Base-by-base conservation (phyloP, 768 basidiomycete genomes). In the Auricularia auricula-judae region DNA sequence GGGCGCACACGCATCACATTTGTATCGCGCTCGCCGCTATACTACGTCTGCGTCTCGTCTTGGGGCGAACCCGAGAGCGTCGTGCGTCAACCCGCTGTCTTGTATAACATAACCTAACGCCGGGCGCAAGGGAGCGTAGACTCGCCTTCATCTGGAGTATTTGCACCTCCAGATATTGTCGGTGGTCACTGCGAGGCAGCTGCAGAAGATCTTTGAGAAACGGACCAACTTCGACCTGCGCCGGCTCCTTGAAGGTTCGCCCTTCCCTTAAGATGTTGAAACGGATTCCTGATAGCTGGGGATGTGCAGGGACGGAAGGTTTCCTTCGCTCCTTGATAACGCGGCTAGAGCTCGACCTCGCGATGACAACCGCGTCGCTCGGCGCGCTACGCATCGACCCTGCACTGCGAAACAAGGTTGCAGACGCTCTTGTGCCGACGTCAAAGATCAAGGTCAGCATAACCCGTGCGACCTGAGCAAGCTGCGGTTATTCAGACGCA, bases 1-100 rank as follows among this genome's bases (percentile, higher is more conserved):
- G 93, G 93, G 35, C 76, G 78, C n/a, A 84, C 86, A 4, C 82
- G 86, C 61, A 96, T 99, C 65, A 87, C 88, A 0, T 96, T 99
- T 73, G 75, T 95, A 5, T 80, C 95, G 61, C 85, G 93, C 36
- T 72, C 91, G 4, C 97, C 97, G 3, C 76, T 99, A 21, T 98
- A 98, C 75, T 91, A 95, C 70, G 93, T 88, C 35, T 95, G 91
- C 67, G 87, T 86, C 12, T 94, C 93, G 23, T 86, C 88, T 11
- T 96, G 92, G 91, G 91, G 91, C 12, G 97, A 98, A 75, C 96
- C 97, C 0, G 97, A 98, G 75, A 91, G 89, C 66, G 87, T 98
- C 67, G 95, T 98, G 77, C 76, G 92, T 79, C 62, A 12, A 18
- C 23, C n/a, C 35, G 44, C 59, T 65, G 42, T 18, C 51, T 18